Conservation (phyloP, 345 rosid genomes). For the Populus tremula region DNA sequence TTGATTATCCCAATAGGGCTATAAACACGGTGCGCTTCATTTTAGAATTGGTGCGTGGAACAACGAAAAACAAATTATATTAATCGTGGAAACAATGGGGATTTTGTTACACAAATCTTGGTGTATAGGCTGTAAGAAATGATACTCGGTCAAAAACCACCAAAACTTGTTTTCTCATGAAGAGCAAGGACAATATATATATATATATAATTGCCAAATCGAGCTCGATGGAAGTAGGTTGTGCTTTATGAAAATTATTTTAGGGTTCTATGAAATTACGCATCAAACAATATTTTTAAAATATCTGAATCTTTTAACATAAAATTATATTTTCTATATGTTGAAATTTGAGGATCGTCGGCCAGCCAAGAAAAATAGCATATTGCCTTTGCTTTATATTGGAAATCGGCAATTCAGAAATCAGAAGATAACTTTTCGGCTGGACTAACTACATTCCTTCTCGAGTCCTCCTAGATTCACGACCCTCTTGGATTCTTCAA, state of each 20-base stretch:
- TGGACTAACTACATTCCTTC: not conserved
- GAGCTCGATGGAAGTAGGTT: not conserved
- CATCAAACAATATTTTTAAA: too few relatives aligned
- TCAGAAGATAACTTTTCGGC: not conserved
- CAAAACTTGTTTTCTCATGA: too few relatives aligned
- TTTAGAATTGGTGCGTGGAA: not conserved
- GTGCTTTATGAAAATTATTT: not conserved
- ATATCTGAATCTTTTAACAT: too few relatives aligned
- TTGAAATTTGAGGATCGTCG: not conserved
- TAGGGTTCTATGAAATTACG: too few relatives aligned
- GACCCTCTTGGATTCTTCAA: not conserved
- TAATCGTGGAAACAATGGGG: not conserved
- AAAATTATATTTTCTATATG: too few relatives aligned
- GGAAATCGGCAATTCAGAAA: not conserved
- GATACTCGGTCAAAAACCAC: too few relatives aligned
- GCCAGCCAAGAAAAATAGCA: constrained; percentile 10
- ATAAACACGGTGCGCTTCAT: not conserved
- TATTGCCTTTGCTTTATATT: not conserved
- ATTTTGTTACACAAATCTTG: not conserved
- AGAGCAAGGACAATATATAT: too few relatives aligned
- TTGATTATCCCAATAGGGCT: constrained; percentile 1
- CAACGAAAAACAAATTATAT: not conserved
- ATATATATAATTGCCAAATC: not conserved
- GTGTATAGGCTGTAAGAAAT: too few relatives aligned
- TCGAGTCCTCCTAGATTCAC: not conserved